Percentiles rank a stretch among this genome's conserved stretches.
These are phyloP conservation scores for Cyclanthera cordifolia DNA, from an alignment of 306 rosid genomes.

Conservation along the genomic window DNA sequence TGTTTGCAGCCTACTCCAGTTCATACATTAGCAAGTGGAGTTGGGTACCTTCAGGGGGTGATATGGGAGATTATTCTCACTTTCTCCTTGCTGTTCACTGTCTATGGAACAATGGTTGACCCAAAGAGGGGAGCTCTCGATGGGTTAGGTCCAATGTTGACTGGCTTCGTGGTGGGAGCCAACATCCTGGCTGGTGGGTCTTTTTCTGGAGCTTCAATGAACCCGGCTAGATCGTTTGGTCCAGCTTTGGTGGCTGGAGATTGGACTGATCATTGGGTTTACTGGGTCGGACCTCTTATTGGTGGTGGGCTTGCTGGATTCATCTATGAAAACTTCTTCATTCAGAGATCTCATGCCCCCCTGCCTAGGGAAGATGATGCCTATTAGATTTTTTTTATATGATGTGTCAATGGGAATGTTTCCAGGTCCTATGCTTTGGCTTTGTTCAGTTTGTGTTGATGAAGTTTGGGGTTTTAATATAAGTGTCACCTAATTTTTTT, in stretches of 20 bases:
- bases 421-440: background rate
- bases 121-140: constrained; percentile 58
- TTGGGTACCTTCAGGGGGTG: constrained; percentile 59
- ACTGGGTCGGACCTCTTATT: constrained; percentile 89
- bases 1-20: constrained; percentile 49
- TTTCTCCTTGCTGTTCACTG: constrained; percentile 60
- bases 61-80: constrained; percentile 76
- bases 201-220: constrained; percentile 72
- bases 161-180: constrained; percentile 77
- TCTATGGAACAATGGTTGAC: constrained; percentile 74
- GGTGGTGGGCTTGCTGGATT: constrained; percentile 83
- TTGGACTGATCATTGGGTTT: constrained; percentile 89
- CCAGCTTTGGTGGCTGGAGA: constrained; percentile 66
- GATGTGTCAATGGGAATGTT: background rate
- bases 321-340: constrained; percentile 64
- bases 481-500: background rate
- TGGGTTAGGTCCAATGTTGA: constrained; percentile 61
- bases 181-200: constrained; percentile 78
- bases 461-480: background rate
- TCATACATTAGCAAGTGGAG: constrained; percentile 62
- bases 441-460: background rate
- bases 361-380: constrained; percentile 29
- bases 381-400: background rate
- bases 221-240: constrained; percentile 85
- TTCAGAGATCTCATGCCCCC: constrained; percentile 35